A percentile compares a stretch with the other conserved stretches of the same genome.
phyloP scores from a whole-genome alignment of 768 basidiomycete genomes.

The Kwoniella europaea region DNA sequence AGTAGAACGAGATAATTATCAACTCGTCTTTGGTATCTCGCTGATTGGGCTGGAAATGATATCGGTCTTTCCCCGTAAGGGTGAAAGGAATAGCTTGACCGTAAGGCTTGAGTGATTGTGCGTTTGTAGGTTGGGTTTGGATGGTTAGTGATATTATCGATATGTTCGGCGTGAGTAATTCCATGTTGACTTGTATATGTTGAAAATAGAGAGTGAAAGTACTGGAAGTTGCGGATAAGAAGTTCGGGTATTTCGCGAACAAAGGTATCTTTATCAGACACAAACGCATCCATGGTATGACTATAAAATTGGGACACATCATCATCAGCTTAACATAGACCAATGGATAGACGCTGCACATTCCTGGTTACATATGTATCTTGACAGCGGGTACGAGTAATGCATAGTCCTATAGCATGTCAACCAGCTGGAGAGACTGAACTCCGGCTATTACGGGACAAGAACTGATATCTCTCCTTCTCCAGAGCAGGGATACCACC shows the following conservation, averaged over 20 bases:
- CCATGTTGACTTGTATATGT: neutral
- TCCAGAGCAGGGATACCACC: too few relatives aligned
- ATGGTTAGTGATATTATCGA: neutral
- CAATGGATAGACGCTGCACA: neutral
- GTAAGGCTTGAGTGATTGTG: neutral
- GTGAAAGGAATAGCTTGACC: neutral
- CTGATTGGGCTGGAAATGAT: neutral
- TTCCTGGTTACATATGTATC: too few relatives aligned
- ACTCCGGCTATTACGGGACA: too few relatives aligned
- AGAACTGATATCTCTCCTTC: too few relatives aligned
- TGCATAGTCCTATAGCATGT: too few relatives aligned
- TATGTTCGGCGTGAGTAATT: neutral
- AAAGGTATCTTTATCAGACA: neutral
- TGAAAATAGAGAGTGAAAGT: neutral
- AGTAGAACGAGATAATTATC: neutral
- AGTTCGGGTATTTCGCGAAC: neutral
- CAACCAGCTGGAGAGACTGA: too few relatives aligned
- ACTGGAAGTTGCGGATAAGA: neutral
- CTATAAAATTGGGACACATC: neutral
- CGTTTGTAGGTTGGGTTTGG: neutral
- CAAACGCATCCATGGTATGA: neutral
- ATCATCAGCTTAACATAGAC: neutral
- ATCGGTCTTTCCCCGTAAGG: neutral
- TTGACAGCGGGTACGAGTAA: too few relatives aligned
- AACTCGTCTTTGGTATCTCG: neutral